Conservation (phyloP, 768 basidiomycete genomes). For the Pluteus cervinus region DNA sequence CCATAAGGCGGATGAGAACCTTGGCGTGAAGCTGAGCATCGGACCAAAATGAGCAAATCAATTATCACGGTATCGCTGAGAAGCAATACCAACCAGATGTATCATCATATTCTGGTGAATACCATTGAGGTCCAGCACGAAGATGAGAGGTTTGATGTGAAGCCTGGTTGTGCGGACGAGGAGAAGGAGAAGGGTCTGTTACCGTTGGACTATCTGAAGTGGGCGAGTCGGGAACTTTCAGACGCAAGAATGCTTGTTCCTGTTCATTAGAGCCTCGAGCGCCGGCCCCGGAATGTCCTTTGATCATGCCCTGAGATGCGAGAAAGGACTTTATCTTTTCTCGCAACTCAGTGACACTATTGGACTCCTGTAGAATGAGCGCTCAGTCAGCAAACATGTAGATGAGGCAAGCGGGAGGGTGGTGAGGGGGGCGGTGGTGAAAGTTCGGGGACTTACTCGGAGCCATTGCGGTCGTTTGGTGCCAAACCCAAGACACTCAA, state of each 20-base stretch:
- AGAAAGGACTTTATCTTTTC: conserved; percentile 78
- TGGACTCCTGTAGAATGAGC: conserved; percentile 65
- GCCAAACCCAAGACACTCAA: conserved; percentile 85
- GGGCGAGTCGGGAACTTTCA: no score
- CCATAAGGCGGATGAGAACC: conserved; percentile 18
- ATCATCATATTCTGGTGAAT: no score
- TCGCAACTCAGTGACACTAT: conserved; percentile 60
- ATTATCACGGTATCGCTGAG: no score
- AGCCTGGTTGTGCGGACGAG: no score
- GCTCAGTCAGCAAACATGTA: no score
- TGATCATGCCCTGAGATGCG: conserved; percentile 83
- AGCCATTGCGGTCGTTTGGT: conserved; percentile 84
- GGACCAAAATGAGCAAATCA: no score
- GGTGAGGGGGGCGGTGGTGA: conserved; percentile 2
- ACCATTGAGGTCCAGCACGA: no score
- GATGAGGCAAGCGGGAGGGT: conserved; percentile 1
- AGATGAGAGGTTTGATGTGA: no score
- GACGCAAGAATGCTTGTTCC: conserved; percentile 49
- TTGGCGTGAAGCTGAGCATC: conserved; percentile 9
- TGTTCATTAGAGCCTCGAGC: conserved; percentile 52
- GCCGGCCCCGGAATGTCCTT: conserved; percentile 74
- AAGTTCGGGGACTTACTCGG: conserved; percentile 43
- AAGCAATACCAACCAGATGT: no score
- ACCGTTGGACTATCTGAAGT: no score
- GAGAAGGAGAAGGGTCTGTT: no score